Conservation (phyloP, 83 land plant genomes). For the Picea engelmannii region DNA sequence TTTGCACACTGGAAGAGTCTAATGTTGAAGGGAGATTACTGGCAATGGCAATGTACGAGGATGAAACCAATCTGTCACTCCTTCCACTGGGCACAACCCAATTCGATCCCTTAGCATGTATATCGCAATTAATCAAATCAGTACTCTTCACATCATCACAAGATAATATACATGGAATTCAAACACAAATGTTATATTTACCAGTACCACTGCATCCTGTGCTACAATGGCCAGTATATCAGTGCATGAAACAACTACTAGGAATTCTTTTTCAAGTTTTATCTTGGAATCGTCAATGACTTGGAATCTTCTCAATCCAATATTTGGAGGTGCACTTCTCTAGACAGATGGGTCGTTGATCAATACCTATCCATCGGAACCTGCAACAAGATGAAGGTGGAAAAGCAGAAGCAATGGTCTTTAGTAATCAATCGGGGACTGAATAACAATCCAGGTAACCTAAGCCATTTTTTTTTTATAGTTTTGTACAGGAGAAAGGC, state of each 20-base stretch:
- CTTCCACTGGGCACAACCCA: constrained; percentile 59
- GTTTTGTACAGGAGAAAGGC: no score
- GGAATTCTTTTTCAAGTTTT: background rate
- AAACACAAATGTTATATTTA: background rate
- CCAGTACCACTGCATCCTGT: background rate
- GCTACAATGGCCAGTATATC: constrained; percentile 6
- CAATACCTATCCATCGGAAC: background rate
- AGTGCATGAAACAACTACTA: background rate
- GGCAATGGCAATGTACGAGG: constrained; percentile 20
- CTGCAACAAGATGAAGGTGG: background rate
- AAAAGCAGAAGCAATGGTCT: no score
- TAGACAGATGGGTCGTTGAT: background rate
- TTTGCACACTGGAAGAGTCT: constrained; percentile 42
- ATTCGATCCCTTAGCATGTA: constrained; percentile 44
- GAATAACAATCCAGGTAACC: no score
- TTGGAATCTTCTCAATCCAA: no score
- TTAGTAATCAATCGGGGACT: no score
- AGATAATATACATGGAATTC: no score
- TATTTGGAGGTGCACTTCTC: background rate
- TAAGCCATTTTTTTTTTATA: no score
- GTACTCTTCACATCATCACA: no score
- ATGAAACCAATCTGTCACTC: constrained; percentile 60
- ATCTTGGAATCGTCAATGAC: background rate
- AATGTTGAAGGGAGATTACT: constrained; percentile 42
- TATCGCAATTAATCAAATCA: no score